Evolutionary conservation across 2,329 filamentous ascomycete species (phyloP).

Genomic region (Sclerotinia nivalis): DNA sequence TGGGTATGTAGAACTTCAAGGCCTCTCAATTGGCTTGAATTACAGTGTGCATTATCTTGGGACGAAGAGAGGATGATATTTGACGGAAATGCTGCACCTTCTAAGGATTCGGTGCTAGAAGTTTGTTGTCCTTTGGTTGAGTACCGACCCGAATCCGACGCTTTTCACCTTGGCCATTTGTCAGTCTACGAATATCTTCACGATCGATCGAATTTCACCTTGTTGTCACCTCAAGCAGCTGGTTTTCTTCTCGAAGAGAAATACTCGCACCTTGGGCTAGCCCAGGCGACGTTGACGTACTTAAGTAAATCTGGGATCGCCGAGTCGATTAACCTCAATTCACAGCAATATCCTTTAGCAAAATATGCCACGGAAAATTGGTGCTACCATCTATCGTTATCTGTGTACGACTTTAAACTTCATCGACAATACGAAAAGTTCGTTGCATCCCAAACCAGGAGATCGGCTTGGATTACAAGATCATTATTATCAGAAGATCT

Average conservation of each 20-base stretch:
- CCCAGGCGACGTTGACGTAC: constrained; percentile 18
- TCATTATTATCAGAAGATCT: constrained; percentile 19
- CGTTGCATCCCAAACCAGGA: constrained; percentile 16
- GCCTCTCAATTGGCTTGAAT: constrained; percentile 20
- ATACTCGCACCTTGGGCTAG: constrained; percentile 7
- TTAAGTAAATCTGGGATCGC: constrained; percentile 10
- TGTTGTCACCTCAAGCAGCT: constrained; percentile 16
- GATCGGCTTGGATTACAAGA: constrained; percentile 22
- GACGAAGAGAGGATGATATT: constrained; percentile 19
- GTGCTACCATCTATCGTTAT: constrained; percentile 22
- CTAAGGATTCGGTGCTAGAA: constrained; percentile 17
- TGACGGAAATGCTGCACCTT: constrained; percentile 10
- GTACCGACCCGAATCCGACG: constrained; percentile 16
- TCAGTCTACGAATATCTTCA: constrained; percentile 22
- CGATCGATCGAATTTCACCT: constrained; percentile 7
- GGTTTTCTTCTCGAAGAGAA: constrained; percentile 16
- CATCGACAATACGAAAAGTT: constrained; percentile 22
- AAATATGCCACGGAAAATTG: constrained; percentile 23
- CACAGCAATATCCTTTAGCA: constrained; percentile 12
- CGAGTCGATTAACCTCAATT: constrained; percentile 10
- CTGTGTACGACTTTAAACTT: constrained; percentile 1
- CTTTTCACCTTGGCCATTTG: constrained; percentile 20
- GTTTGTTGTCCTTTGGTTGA: constrained; percentile 22
- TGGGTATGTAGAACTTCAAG: constrained; percentile 22
- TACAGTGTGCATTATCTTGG: constrained; percentile 20